These are phyloP conservation scores for Paecilomyces sp. DNA, from an alignment of 2,329 filamentous ascomycete species.

Conservation along the genomic window DNA sequence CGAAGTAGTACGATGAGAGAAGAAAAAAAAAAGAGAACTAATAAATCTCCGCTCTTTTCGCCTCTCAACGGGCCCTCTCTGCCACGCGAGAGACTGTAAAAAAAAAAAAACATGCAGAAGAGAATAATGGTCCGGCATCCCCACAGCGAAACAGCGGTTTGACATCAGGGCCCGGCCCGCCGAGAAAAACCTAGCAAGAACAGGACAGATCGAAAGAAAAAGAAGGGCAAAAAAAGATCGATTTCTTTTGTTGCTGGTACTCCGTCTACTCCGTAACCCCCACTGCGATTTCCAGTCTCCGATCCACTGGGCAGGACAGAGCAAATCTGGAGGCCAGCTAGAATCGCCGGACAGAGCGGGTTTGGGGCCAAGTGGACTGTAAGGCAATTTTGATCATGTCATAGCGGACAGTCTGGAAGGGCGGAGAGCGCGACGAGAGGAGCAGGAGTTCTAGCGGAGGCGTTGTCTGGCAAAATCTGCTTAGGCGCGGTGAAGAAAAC, in stretches of 20 bases:
- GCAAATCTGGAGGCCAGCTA: background rate
- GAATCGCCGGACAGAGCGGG: background rate
- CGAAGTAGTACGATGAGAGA: constrained; percentile 2
- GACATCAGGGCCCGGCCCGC: background rate
- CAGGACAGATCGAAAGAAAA: background rate
- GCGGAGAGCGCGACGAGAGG: background rate
- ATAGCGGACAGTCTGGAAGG: background rate
- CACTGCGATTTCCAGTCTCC: background rate
- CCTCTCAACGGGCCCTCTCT: background rate
- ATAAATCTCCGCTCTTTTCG: background rate
- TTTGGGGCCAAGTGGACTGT: background rate
- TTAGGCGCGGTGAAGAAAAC: background rate
- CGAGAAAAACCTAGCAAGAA: background rate
- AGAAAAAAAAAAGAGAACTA: background rate
- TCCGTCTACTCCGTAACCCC: background rate
- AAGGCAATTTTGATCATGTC: background rate
- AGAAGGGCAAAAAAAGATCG: background rate
- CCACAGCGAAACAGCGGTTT: background rate
- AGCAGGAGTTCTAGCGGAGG: background rate
- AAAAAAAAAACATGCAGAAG: background rate
- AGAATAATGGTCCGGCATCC: background rate
- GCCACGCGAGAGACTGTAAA: background rate
- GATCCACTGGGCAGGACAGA: background rate
- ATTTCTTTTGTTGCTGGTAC: background rate
- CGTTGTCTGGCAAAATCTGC: background rate